Conservation (phyloP, 257 asterid genomes). For the Verbena officinalis region DNA sequence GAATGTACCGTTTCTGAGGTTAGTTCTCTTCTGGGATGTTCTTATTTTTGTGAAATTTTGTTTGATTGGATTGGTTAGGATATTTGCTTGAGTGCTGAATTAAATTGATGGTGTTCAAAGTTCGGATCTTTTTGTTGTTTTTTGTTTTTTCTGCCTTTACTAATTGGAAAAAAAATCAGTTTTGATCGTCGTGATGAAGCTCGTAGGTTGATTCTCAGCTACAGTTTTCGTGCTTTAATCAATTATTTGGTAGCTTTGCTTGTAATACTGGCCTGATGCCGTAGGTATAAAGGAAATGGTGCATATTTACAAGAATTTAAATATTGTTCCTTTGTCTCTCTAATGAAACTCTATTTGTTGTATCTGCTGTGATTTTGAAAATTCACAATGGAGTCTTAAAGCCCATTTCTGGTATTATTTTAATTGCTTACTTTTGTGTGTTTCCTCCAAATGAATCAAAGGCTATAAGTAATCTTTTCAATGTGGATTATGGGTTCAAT, state of each 20-base stretch:
- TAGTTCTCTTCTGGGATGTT: slow-evolving; percentile 32
- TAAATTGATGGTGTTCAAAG: slow-evolving; percentile 20
- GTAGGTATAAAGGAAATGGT: slow-evolving; percentile 36
- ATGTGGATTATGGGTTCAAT: slow-evolving; percentile 11
- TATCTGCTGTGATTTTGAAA: neutral
- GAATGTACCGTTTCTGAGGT: slow-evolving; percentile 42
- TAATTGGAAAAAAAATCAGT: neutral
- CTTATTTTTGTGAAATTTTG: slow-evolving; percentile 1
- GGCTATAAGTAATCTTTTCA: neutral
- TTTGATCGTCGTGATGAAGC: slow-evolving; percentile 2
- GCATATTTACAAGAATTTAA: neutral
- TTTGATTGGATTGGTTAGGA: slow-evolving; percentile 10
- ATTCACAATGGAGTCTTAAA: neutral
- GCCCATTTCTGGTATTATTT: neutral
- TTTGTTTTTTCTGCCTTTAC: slow-evolving; percentile 12
- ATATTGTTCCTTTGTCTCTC: slow-evolving; percentile 15
- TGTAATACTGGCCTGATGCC: slow-evolving; percentile 37
- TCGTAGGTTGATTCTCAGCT: slow-evolving; percentile 19
- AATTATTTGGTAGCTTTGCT: slow-evolving; percentile 32
- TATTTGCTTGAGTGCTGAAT: slow-evolving; percentile 15
- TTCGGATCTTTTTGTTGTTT: slow-evolving; percentile 22
- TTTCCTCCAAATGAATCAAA: neutral
- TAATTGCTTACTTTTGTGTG: too few species aligned
- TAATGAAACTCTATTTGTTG: neutral
- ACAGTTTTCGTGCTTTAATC: slow-evolving; percentile 1